Conservation (phyloP, 768 basidiomycete genomes). For the Saitozyma sp. region DNA sequence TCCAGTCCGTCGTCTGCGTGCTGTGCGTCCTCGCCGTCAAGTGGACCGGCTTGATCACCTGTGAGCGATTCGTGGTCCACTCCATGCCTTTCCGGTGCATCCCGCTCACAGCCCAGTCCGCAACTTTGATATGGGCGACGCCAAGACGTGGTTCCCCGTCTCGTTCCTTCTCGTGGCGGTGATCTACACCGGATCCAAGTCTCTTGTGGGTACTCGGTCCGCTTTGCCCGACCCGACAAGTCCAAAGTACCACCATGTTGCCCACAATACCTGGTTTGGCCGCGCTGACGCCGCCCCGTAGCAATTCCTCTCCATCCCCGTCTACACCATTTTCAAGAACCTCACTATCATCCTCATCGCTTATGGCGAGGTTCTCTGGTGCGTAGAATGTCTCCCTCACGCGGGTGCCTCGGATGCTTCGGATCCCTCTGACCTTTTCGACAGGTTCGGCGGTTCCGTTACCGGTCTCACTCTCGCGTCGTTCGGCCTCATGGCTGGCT, state of each 20-base stretch:
- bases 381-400: neutral
- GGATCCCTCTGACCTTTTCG: neutral
- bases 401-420: neutral
- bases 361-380: conserved; percentile 18
- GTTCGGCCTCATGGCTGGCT: conserved; percentile 92
- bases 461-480: conserved; percentile 83
- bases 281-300: conserved; percentile 48
- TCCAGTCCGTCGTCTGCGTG: conserved; percentile 87
- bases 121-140: conserved; percentile 76
- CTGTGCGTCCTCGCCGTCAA: conserved; percentile 73
- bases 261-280: neutral
- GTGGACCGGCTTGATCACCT: conserved; percentile 59
- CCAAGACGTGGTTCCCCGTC: conserved; percentile 91
- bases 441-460: conserved; percentile 74
- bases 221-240: no score
- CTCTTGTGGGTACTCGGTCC: conserved; percentile 65
- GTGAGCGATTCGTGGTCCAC: conserved; percentile 15
- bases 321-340: conserved; percentile 99
- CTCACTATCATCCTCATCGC: conserved; percentile 93
- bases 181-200: conserved; percentile 97
- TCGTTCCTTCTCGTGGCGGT: conserved; percentile 87
- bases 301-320: conserved; percentile 96
- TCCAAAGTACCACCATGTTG: neutral
- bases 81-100: no score
- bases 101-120: conserved; percentile 57